Conservation (phyloP, 1,284 basidiomycete genomes). For the Trichosporon faecale region DNA sequence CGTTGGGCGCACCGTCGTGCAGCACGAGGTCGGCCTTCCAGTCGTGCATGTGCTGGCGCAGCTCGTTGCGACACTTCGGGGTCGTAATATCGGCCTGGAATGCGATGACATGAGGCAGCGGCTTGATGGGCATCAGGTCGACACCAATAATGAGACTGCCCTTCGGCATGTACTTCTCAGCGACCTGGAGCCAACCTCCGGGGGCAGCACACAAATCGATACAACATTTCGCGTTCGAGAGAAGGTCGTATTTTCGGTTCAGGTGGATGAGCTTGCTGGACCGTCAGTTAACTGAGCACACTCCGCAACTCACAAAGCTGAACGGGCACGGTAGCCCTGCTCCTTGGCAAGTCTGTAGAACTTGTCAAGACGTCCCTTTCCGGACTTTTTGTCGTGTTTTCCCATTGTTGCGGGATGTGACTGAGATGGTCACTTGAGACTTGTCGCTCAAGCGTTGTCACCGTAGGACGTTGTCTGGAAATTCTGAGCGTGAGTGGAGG, state of each 20-base stretch:
- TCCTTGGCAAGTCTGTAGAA: slow-evolving; percentile 79
- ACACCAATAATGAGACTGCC: slow-evolving; percentile 97
- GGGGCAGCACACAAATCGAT: slow-evolving; percentile 99
- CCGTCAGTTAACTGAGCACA: background rate
- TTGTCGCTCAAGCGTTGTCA: background rate
- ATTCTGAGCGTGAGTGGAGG: slow-evolving; percentile 1
- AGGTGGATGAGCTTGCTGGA: slow-evolving; percentile 88
- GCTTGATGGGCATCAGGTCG: slow-evolving; percentile 93
- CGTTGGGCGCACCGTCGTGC: slow-evolving; percentile 99
- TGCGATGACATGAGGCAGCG: slow-evolving; percentile 88
- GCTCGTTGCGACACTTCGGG: slow-evolving; percentile 78
- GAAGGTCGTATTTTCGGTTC: slow-evolving; percentile 95
- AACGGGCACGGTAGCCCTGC: slow-evolving; percentile 98
- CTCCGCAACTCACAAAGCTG: slow-evolving; percentile 66
- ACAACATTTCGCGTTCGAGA: slow-evolving; percentile 86
- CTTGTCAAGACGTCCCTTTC: slow-evolving; percentile 89
- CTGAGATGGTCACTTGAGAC: background rate
- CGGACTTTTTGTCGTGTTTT: slow-evolving; percentile 57
- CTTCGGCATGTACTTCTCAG: slow-evolving; percentile 95
- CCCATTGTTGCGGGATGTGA: slow-evolving; percentile 42
- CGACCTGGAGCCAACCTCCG: slow-evolving; percentile 98
- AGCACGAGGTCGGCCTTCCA: slow-evolving; percentile 99
- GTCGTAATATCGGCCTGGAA: slow-evolving; percentile 97
- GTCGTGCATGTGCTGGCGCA: slow-evolving; percentile 88
- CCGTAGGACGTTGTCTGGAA: background rate